Evolutionary conservation across 106 monocot species (phyloP), one percentile per base, ranked within the genome.

Genomic region (Hemerocallis citrina): DNA sequence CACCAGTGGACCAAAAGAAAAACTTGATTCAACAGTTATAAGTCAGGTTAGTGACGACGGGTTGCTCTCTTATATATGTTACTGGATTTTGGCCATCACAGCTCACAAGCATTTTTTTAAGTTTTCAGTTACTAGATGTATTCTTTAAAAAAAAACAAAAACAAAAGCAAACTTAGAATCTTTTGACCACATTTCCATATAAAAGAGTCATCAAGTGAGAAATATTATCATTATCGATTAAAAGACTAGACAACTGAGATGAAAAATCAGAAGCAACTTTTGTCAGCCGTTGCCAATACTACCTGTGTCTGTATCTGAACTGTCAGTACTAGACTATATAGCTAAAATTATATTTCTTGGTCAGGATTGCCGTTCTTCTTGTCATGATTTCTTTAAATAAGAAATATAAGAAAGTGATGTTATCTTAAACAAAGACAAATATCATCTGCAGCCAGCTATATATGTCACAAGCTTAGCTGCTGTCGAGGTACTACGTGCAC

Each of bases 391-490:
- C 32, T 57, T 57, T 35, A 21, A 20, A n/a, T n/a, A n/a, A n/a
- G n/a, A 6, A 5, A 2, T 29, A 19, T 19, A 19, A 21, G 5
- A 17, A 56, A 56, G 34, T 8, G 34, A 36, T 0, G 36, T 36
- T 35, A 27, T 0, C 19, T n/a, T 56, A 0, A 57, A 54, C 19
- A 49, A 48, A 67, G n/a, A 62, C 12, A 54, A 15, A 36, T 49
- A 31, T 31, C 33, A 24, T 68, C 33, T 72, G 59, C 78, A 96
- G 90, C 95, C 95, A 62, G 95, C 90, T 50, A 90, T 90, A 42
- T 96, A 96, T 55, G 95, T 96, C 10, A 84, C 90, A 32, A 96
- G 95, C 69, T 72, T 96, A 66, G 95, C 95, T 63, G 86, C 95
- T 52, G 81, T 90, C 11, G 95, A 96, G 59, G 76, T 96, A 17